Evolutionary conservation across 1,284 basidiomycete species (phyloP).

Genomic region (Rhodotorula sp.): DNA sequence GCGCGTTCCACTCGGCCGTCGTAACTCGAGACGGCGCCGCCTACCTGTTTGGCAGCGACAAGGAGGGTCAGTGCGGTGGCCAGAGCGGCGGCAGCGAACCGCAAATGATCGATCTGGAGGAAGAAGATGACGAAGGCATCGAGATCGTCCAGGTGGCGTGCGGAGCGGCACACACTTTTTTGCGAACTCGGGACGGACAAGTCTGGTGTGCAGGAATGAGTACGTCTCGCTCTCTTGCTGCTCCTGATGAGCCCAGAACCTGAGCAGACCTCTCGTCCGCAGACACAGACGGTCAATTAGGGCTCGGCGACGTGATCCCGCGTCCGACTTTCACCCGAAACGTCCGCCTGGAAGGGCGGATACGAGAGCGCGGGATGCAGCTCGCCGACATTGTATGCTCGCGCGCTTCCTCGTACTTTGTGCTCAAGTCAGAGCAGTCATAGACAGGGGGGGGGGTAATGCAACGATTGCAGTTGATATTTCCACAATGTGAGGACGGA

Average conservation of each 20-base stretch:
- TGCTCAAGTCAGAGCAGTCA: background rate
- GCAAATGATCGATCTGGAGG: slow-evolving; percentile 12
- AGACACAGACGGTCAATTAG: slow-evolving; percentile 31
- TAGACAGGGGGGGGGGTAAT: background rate
- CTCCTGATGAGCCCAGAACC: background rate
- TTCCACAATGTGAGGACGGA: too few relatives aligned
- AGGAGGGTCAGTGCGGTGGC: slow-evolving; percentile 13
- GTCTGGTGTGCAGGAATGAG: slow-evolving; percentile 22
- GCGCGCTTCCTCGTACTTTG: background rate
- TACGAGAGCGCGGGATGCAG: too few relatives aligned
- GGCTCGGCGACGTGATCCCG: background rate
- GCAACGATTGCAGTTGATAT: background rate
- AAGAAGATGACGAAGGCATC: background rate
- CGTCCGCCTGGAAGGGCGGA: background rate
- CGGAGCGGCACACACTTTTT: slow-evolving; percentile 14
- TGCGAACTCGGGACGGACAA: slow-evolving; percentile 7
- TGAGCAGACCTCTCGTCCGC: background rate
- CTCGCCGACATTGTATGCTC: background rate
- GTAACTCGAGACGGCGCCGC: slow-evolving; percentile 14
- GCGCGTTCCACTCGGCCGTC: slow-evolving; percentile 28
- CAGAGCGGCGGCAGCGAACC: slow-evolving; percentile 20
- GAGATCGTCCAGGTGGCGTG: slow-evolving; percentile 15
- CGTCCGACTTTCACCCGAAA: background rate
- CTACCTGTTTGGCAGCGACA: slow-evolving; percentile 28
- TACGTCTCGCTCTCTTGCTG: background rate